Evolutionary conservation across 805 yeast species (phyloP), one percentile per base, ranked within the genome.

Genomic region (Candida pseudoglaebosa): DNA sequence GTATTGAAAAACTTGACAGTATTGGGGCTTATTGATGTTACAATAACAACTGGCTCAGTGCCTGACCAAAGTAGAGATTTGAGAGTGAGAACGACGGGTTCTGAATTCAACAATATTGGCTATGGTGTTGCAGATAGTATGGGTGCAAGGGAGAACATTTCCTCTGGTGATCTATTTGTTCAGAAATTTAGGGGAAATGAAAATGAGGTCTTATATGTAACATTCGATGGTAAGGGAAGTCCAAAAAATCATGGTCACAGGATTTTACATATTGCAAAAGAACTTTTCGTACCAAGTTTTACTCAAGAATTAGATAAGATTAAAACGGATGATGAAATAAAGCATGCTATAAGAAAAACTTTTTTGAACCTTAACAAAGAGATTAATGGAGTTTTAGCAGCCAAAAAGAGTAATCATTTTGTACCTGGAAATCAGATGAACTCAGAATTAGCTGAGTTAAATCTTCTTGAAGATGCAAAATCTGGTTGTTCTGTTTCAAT

Each of bases 11-110:
- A 84, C 28, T 62, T 93, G 44, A 76, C 74, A 45, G 77, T 85
- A 8, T 66, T 93, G 36, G 97, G 98, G 0, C 70, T 93, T 45
- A 88, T 93, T 82, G 99, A 93, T 67, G 95, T 93, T 17, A 93
- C 99, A 1, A 73, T 91, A 44, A 88, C 95, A 1, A 84, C 95
- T 0, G 82, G 89, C 12, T 73, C 83, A 10, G 84, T 90, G 5
- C 98, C 97, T 6, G 98, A 91, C 60, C 96, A 90, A 59, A 71
- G 77, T 8, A 78, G 78, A 9, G 82, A 84, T 50, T 76, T 85
- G 48, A 83, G 99, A 65, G 83, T 93, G 14, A 78, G 99, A 50
- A 87, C 97, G 0, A 84, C 95, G 0, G 91, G 90, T 12, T 83
- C 96, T 0, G 83, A 78, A 36, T 62, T 87, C 16, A 82, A 83